Conservation (phyloP, 352 stramenopile species). For the Pseudoperonospora humuli region DNA sequence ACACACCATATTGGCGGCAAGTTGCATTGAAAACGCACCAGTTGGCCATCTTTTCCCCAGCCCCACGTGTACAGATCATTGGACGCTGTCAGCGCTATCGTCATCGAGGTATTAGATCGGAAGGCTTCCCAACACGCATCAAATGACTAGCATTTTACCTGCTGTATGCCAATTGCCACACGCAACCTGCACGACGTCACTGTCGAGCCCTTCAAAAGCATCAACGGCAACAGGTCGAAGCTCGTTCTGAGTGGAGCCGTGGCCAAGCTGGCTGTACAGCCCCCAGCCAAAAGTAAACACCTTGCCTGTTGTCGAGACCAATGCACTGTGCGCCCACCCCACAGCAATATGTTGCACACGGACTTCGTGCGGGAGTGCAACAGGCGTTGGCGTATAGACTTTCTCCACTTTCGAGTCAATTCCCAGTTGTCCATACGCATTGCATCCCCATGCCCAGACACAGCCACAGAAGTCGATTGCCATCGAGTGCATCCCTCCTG, state of each 20-base stretch:
- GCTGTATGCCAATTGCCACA: conserved; percentile 75
- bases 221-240: conserved; percentile 22
- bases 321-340: conserved; percentile 46
- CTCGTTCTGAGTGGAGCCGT: conserved; percentile 37
- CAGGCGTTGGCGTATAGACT: not conserved
- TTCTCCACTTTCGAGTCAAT: conserved; percentile 5
- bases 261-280: conserved; percentile 71
- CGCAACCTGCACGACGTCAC: conserved; percentile 35
- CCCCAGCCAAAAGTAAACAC: conserved; percentile 73
- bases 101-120: conserved; percentile 7
- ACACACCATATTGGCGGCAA: not conserved
- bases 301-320: conserved; percentile 26
- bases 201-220: conserved; percentile 46
- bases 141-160: conserved; percentile 17
- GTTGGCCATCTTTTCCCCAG: conserved; percentile 60
- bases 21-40: conserved; percentile 32
- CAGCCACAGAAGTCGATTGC: conserved; percentile 29
- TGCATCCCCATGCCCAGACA: conserved; percentile 64
- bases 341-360: conserved; percentile 23
- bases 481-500: conserved; percentile 57
- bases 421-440: conserved; percentile 53
- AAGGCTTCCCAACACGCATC: not conserved
- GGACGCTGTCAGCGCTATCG: conserved; percentile 34
- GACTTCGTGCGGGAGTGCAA: conserved; percentile 9
- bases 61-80: conserved; percentile 77